A percentile compares a stretch with the other conserved stretches of the same genome.
Evolutionary conservation across 2,329 filamentous ascomycete genomes (phyloP).

Genomic region (Colletotrichum musae): DNA sequence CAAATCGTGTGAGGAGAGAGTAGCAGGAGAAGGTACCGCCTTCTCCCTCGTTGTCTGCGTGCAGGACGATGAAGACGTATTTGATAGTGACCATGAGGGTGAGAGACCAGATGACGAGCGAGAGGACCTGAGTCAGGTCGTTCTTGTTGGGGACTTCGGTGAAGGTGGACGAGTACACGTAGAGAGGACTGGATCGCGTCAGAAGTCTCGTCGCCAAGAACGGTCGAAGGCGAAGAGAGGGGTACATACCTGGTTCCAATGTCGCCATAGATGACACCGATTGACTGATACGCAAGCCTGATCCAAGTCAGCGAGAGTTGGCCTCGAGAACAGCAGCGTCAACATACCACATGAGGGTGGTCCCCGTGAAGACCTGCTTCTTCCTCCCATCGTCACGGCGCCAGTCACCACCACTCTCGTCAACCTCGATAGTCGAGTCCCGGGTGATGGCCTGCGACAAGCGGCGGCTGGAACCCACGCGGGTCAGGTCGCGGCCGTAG

Average conservation of each 20-base stretch:
- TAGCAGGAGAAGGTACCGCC: constrained; percentile 80
- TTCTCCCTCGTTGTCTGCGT: constrained; percentile 79
- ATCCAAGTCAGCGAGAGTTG: not conserved
- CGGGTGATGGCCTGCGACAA: constrained; percentile 44
- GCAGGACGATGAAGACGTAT: constrained; percentile 76
- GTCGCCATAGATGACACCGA: constrained; percentile 79
- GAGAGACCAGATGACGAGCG: constrained; percentile 78
- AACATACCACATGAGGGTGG: constrained; percentile 51
- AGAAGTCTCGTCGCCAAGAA: no score
- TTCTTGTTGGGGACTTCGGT: constrained; percentile 66
- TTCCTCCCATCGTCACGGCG: constrained; percentile 50
- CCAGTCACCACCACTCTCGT: constrained; percentile 50
- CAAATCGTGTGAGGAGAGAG: constrained; percentile 73
- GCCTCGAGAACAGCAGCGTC: accelerated
- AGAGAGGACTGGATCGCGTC: constrained; percentile 68
- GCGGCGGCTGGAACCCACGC: constrained; percentile 42
- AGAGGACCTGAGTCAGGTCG: constrained; percentile 75
- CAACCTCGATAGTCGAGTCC: constrained; percentile 46
- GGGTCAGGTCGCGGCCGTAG: constrained; percentile 40
- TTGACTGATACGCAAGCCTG: constrained; percentile 75
- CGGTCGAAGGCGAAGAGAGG: no score
- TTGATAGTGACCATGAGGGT: constrained; percentile 79
- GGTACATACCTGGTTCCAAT: constrained; percentile 64
- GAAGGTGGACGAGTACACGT: constrained; percentile 80
- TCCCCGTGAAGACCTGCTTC: constrained; percentile 55